Percentiles rank a stretch among this genome's conserved stretches.
phyloP scores from a whole-genome alignment of 139 green algal genomes.

The Micractinium sp. region DNA sequence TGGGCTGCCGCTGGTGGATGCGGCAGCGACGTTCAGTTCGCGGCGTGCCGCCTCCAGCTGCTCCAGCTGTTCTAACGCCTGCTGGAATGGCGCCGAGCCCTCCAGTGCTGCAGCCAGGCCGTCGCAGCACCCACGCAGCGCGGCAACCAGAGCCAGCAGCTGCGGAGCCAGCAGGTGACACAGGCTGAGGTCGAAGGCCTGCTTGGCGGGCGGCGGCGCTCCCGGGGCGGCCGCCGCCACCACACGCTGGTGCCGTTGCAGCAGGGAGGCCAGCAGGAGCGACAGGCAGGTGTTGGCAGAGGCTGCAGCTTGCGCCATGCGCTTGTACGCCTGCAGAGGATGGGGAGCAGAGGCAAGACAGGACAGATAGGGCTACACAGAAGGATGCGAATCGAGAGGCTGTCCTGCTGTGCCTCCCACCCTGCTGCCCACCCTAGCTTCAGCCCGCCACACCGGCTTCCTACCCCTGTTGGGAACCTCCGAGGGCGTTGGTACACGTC shows the following conservation, averaged over 20 bases:
- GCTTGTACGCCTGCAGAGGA: constrained; percentile 15
- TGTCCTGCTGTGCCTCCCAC: too few relatives aligned
- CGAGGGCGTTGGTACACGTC: background rate
- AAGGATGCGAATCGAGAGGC: too few relatives aligned
- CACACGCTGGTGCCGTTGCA: background rate
- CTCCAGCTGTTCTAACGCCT: background rate
- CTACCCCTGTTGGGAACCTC: too few relatives aligned
- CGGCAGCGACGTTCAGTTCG: background rate
- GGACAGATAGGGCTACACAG: too few relatives aligned
- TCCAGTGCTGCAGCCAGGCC: background rate
- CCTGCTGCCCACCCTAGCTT: too few relatives aligned
- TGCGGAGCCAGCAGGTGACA: constrained; percentile 11
- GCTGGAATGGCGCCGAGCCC: background rate
- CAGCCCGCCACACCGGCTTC: too few relatives aligned
- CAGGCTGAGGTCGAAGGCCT: background rate
- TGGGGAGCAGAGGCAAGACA: background rate
- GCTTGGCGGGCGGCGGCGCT: background rate
- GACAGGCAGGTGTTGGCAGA: background rate
- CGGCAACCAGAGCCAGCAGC: background rate
- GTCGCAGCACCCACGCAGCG: background rate
- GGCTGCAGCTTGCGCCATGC: background rate
- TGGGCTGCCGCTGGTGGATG: background rate
- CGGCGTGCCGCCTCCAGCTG: background rate
- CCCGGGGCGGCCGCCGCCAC: too few relatives aligned
- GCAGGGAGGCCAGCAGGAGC: background rate